Evolutionary conservation across 1,139 yeast genomes (phyloP).

Genomic region (Debaryomycetaceae sp.): DNA sequence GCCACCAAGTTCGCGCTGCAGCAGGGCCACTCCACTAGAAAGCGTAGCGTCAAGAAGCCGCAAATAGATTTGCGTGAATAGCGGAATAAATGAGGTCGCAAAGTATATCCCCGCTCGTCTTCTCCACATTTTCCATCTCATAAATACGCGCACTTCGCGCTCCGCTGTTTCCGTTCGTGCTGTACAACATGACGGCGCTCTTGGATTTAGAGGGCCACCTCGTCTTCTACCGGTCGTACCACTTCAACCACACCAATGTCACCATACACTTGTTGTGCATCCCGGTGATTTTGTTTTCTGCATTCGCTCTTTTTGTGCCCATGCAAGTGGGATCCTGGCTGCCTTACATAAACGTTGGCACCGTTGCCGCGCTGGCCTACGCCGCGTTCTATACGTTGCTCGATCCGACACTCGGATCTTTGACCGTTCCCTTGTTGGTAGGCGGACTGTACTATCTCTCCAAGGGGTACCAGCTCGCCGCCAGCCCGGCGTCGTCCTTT

Average conservation of each 20-base stretch:
- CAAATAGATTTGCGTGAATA: conserved; percentile 45
- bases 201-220: conserved; percentile 63
- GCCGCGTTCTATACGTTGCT: conserved; percentile 39
- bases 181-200: conserved; percentile 21
- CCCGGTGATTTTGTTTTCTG: conserved; percentile 65
- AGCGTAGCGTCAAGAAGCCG: conserved; percentile 51
- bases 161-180: neutral
- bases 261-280: conserved; percentile 74
- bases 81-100: conserved; percentile 2
- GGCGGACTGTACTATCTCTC: conserved; percentile 40
- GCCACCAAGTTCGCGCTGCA: conserved; percentile 43
- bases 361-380: conserved; percentile 28
- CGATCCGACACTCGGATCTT: conserved; percentile 40
- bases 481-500: conserved; percentile 17
- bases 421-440: conserved; percentile 32
- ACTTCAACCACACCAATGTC: conserved; percentile 65
- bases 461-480: conserved; percentile 16
- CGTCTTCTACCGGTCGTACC: conserved; percentile 81
- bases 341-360: conserved; percentile 40
- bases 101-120: neutral
- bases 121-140: neutral
- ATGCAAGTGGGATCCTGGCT: conserved; percentile 14
- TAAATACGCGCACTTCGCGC: conserved; percentile 1
- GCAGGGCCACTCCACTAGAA: conserved; percentile 39
- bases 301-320: conserved; percentile 38